Evolutionary conservation across 345 rosid species (phyloP).

Genomic region (Abelmoschus esculentus): DNA sequence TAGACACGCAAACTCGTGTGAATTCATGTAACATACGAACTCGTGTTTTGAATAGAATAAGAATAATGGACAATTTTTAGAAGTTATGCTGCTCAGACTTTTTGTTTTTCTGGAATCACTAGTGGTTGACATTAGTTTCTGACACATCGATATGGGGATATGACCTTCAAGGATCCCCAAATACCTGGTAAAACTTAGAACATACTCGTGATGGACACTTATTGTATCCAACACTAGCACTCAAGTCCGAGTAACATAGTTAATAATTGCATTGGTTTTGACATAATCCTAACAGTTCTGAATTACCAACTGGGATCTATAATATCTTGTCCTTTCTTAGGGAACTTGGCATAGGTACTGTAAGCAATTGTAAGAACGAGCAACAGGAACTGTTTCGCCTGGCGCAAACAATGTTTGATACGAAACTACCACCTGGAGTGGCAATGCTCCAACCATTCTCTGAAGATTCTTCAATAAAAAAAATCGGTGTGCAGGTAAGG

Average conservation of each 20-base stretch:
- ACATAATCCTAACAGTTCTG: not conserved
- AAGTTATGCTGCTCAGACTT: no score
- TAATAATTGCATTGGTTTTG: not conserved
- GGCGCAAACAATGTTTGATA: constrained; percentile 87
- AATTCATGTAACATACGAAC: no score
- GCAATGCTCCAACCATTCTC: constrained; percentile 76
- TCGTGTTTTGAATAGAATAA: no score
- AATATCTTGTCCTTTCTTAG: constrained; percentile 26
- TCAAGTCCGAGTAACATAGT: not conserved
- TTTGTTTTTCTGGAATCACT: no score
- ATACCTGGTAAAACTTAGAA: no score
- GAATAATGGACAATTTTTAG: no score
- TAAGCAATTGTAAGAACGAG: constrained; percentile 53
- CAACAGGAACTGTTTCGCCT: constrained; percentile 59
- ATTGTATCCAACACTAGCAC: not conserved
- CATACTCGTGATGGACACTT: no score
- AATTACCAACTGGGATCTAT: not conserved
- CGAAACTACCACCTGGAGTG: constrained; percentile 80
- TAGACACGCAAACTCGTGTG: not conserved
- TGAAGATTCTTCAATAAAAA: constrained; percentile 74
- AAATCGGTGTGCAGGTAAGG: constrained; percentile 65
- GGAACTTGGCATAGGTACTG: constrained; percentile 75
- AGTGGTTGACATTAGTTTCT: no score
- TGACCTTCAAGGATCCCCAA: no score
- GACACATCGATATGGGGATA: no score